phyloP scores from a whole-genome alignment of 2,329 filamentous ascomycete species.

The Talaromyces sp. region DNA sequence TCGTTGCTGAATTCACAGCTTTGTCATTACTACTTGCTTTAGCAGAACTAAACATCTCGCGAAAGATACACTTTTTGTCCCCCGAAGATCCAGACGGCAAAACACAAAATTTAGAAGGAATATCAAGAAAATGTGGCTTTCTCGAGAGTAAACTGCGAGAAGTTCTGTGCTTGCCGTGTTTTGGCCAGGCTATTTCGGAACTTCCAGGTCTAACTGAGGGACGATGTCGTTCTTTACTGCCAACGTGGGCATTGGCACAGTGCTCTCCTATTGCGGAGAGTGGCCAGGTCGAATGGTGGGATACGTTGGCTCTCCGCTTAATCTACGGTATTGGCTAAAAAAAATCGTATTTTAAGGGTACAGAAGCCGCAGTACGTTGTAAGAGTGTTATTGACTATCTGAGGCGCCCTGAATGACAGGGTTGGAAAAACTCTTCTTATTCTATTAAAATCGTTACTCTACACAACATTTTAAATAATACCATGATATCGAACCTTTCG shows the following conservation, averaged over 20 bases:
- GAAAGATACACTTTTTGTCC: background rate
- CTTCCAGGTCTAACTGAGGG: conserved; percentile 8
- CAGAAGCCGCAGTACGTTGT: no score
- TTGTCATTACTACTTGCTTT: background rate
- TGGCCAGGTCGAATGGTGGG: background rate
- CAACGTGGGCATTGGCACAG: conserved; percentile 8
- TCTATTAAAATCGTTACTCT: no score
- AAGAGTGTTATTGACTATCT: no score
- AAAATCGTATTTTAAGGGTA: background rate
- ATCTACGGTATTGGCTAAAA: background rate
- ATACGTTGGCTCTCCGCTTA: background rate
- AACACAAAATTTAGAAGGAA: background rate
- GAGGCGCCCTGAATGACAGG: no score
- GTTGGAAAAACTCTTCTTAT: no score
- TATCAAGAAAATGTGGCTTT: background rate
- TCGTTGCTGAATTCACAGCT: background rate
- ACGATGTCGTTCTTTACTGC: conserved; percentile 9
- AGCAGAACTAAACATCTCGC: background rate
- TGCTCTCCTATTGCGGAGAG: background rate
- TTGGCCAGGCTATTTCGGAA: conserved; percentile 5
- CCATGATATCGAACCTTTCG: no score
- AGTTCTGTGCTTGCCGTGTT: conserved; percentile 4
- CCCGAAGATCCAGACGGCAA: background rate
- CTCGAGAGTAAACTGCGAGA: background rate
- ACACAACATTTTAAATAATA: no score